Evolutionary conservation across 2,329 filamentous ascomycete genomes (phyloP).

Genomic region (Talaromyces sp.): DNA sequence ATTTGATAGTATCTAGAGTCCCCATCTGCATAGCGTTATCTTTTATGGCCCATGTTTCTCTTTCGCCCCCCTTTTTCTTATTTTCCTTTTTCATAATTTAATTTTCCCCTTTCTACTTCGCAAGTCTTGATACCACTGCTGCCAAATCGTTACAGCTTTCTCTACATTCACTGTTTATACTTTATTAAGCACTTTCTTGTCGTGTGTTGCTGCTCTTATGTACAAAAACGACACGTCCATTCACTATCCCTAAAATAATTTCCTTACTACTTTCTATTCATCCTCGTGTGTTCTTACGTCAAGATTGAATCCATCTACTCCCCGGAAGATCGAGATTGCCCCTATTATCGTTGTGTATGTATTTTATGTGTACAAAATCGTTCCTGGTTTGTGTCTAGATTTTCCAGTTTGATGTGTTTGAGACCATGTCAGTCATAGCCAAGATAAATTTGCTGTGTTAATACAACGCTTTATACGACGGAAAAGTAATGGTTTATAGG

Average conservation of each 20-base stretch:
- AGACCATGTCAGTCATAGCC: background rate
- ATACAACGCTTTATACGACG: background rate
- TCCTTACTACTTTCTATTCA: background rate
- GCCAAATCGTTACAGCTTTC: slow-evolving; percentile 11
- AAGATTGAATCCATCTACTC: slow-evolving; percentile 1
- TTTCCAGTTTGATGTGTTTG: background rate
- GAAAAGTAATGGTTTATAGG: background rate
- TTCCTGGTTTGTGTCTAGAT: background rate
- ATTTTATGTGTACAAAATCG: slow-evolving; percentile 10
- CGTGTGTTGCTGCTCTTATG: slow-evolving; percentile 9
- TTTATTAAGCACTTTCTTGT: slow-evolving; percentile 10
- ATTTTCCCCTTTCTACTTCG: background rate
- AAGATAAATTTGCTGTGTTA: background rate
- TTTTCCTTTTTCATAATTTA: slow-evolving; percentile 4
- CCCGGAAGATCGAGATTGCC: background rate
- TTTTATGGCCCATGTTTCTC: background rate
- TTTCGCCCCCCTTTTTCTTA: background rate
- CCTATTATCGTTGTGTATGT: slow-evolving; percentile 9
- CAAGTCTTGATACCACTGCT: slow-evolving; percentile 15
- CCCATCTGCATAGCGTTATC: slow-evolving; percentile 15
- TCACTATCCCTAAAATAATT: background rate
- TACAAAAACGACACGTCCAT: slow-evolving; percentile 15
- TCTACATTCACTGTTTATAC: slow-evolving; percentile 16
- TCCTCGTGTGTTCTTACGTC: background rate
- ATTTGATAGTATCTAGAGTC: slow-evolving; percentile 10